Percentiles rank a stretch among this genome's conserved stretches.
Conservation (phyloP, 495 filamentous ascomycete species). For the Aspergillus nanangensis region DNA sequence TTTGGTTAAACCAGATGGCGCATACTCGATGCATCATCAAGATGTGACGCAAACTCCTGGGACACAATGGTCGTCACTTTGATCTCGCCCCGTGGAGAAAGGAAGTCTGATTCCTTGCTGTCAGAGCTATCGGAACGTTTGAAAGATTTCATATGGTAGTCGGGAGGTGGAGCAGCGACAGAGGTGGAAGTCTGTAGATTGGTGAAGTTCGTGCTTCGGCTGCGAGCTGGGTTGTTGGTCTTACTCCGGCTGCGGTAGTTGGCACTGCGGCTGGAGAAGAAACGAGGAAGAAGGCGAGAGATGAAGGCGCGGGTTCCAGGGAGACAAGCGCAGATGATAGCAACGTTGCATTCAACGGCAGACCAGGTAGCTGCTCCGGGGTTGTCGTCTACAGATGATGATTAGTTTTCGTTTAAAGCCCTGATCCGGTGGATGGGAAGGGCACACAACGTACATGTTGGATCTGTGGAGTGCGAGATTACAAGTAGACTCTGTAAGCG, state of each 20-base stretch:
- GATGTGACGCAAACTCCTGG: conserved; percentile 18
- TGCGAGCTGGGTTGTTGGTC: conserved; percentile 13
- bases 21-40: conserved; percentile 22
- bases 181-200: conserved; percentile 22
- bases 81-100: conserved; percentile 7
- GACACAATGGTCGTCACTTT: conserved; percentile 31
- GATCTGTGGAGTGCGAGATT: conserved; percentile 38
- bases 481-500: conserved; percentile 45
- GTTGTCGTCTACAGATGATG: conserved; percentile 37
- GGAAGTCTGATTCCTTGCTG: conserved; percentile 3
- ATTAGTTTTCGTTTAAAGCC: too few species aligned
- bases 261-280: conserved; percentile 30
- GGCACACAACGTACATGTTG: conserved; percentile 38
- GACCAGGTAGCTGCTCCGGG: conserved; percentile 53
- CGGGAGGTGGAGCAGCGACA: conserved; percentile 8
- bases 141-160: conserved; percentile 20
- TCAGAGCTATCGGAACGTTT: conserved; percentile 2
- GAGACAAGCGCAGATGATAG: conserved; percentile 53
- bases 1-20: conserved; percentile 17
- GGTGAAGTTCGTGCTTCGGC: conserved; percentile 14
- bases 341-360: conserved; percentile 51
- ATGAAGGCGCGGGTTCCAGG: conserved; percentile 51
- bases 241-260: conserved; percentile 23
- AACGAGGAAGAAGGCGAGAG: conserved; percentile 29
- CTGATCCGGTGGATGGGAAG: too few species aligned